Percentiles rank a stretch among this genome's conserved stretches.
These are phyloP conservation scores for Colletotrichum tropicicola DNA, from an alignment of 2,329 filamentous ascomycete species.

Conservation along the genomic window DNA sequence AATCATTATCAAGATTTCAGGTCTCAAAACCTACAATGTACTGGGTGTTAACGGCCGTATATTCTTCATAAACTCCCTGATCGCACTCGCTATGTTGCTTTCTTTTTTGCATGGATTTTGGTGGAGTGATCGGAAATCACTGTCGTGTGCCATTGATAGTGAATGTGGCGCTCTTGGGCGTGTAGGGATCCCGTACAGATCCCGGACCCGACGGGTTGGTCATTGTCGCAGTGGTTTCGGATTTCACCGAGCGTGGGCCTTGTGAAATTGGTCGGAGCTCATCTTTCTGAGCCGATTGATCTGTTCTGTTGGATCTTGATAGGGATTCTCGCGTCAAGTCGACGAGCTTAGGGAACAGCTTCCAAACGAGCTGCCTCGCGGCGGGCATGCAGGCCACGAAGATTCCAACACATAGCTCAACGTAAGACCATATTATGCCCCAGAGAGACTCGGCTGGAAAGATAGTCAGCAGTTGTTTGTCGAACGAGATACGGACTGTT, in stretches of 20 bases:
- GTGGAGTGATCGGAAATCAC: too few relatives aligned
- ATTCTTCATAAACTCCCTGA: too few relatives aligned
- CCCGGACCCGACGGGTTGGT: background rate
- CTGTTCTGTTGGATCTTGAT: background rate
- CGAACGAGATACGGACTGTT: background rate
- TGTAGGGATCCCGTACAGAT: background rate
- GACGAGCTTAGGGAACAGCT: background rate
- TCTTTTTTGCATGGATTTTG: too few relatives aligned
- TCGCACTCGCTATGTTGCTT: too few relatives aligned
- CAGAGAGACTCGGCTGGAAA: background rate
- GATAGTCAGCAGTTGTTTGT: background rate
- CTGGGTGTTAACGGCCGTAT: too few relatives aligned
- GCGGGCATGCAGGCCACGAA: constrained; percentile 1
- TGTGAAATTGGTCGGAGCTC: background rate
- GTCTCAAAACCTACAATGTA: too few relatives aligned
- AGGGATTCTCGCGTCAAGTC: background rate
- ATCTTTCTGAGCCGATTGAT: background rate
- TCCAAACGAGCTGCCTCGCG: background rate
- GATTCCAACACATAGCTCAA: background rate
- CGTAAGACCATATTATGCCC: constrained; percentile 1
- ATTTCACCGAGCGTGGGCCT: background rate
- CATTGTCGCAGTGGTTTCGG: background rate
- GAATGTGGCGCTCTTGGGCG: background rate
- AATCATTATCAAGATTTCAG: too few relatives aligned
- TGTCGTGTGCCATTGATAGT: background rate